Evolutionary conservation across 345 rosid species (phyloP).

Genomic region (Citrus sp.): DNA sequence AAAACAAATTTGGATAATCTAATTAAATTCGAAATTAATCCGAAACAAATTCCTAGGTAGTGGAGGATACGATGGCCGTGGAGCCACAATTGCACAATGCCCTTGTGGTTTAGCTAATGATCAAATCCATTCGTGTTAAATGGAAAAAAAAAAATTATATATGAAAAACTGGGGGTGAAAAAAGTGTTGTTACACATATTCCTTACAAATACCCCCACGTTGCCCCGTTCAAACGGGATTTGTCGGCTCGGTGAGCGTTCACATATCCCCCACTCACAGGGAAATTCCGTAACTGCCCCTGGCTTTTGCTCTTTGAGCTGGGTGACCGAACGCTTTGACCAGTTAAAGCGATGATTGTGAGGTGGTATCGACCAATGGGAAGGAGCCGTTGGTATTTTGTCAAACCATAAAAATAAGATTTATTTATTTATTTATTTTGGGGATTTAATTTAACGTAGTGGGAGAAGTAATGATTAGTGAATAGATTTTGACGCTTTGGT

Average conservation of each 20-base stretch:
- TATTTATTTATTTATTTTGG: background rate
- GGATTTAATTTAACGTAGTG: conserved; percentile 27
- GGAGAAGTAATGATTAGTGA: conserved; percentile 62
- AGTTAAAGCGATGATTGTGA: conserved; percentile 12
- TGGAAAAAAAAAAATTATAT: background rate
- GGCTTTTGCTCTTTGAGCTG: background rate
- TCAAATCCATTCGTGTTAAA: conserved; percentile 12
- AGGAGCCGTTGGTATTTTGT: conserved; percentile 21
- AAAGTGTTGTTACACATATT: conserved; percentile 25
- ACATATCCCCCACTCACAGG: conserved; percentile 1
- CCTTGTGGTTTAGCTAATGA: background rate
- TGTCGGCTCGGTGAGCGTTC: conserved; percentile 42
- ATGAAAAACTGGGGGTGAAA: background rate
- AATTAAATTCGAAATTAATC: background rate
- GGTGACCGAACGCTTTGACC: conserved; percentile 27
- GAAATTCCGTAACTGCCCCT: background rate
- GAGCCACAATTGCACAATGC: conserved; percentile 29
- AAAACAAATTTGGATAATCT: too few relatives aligned
- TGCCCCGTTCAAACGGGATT: conserved; percentile 37
- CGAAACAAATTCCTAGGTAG: background rate
- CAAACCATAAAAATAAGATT: conserved; percentile 12
- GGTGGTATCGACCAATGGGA: conserved; percentile 17
- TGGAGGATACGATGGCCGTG: conserved; percentile 20
- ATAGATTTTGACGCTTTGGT: conserved; percentile 34
- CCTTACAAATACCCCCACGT: conserved; percentile 23